These are phyloP conservation scores for Hirschfeldia incana DNA, from an alignment of 345 rosid genomes.

Conservation along the genomic window DNA sequence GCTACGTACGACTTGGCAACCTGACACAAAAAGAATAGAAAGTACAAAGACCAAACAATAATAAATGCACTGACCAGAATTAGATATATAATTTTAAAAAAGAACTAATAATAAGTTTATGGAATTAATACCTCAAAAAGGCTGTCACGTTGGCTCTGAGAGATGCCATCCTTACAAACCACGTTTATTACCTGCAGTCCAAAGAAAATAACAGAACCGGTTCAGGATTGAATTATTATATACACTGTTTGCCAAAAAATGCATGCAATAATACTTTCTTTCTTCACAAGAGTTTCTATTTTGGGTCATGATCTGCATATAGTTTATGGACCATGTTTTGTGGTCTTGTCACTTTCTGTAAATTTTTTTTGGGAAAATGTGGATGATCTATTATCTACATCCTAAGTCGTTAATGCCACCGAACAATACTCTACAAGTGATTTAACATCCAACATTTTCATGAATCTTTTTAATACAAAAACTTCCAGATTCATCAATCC, in stretches of 20 bases:
- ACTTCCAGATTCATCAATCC: slow-evolving; percentile 16
- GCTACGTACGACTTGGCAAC: slow-evolving; percentile 64
- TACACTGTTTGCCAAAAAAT: neutral
- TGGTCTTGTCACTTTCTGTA: slow-evolving; percentile 21
- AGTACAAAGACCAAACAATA: slow-evolving; percentile 9
- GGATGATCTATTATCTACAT: neutral
- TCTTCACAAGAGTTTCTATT: neutral
- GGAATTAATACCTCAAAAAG: slow-evolving; percentile 57
- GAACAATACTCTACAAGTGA: slow-evolving; percentile 9
- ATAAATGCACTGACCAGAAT: neutral
- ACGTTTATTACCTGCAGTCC: slow-evolving; percentile 76
- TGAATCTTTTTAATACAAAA: slow-evolving; percentile 14
- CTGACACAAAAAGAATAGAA: slow-evolving; percentile 40
- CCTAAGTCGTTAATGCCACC: slow-evolving; percentile 19
- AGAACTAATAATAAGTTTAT: neutral
- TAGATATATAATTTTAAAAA: neutral
- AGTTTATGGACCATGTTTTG: slow-evolving; percentile 4
- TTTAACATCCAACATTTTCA: slow-evolving; percentile 12
- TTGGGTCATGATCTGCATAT: slow-evolving; percentile 17
- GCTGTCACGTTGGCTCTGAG: slow-evolving; percentile 56
- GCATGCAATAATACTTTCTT: neutral
- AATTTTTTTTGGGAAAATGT: neutral
- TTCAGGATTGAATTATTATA: neutral
- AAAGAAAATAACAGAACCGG: neutral
- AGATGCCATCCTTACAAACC: slow-evolving; percentile 59